These are phyloP conservation scores for Kodamaea jinghongensis DNA, from an alignment of 805 yeast genomes.

Conservation along the genomic window DNA sequence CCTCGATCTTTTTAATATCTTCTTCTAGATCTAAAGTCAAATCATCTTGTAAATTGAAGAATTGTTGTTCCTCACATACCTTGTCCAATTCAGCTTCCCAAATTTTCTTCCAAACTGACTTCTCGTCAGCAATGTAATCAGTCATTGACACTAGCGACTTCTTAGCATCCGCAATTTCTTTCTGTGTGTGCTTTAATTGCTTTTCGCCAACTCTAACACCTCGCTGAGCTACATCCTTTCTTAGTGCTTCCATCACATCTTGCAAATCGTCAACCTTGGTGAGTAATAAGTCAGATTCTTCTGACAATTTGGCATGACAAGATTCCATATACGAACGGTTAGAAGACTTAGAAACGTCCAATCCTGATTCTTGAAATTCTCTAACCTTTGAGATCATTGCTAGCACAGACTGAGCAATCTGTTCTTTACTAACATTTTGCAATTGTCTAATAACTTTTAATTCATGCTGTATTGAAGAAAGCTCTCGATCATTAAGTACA, in stretches of 20 bases:
- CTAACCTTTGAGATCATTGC: conserved; percentile 45
- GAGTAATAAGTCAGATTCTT: conserved; percentile 70
- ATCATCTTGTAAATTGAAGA: conserved; percentile 85
- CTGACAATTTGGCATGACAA: conserved; percentile 70
- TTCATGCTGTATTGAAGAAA: conserved; percentile 54
- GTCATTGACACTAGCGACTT: conserved; percentile 51
- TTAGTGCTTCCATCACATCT: conserved; percentile 82
- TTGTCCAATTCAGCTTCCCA: conserved; percentile 92
- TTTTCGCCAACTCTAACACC: conserved; percentile 79
- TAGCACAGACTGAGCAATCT: conserved; percentile 42
- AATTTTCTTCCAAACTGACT: conserved; percentile 80
- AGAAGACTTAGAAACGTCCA: conserved; percentile 35
- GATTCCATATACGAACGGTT: conserved; percentile 66
- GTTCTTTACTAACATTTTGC: conserved; percentile 43
- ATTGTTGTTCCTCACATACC: conserved; percentile 92
- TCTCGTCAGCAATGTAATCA: conserved; percentile 64
- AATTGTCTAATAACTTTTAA: conserved; percentile 57
- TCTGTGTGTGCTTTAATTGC: conserved; percentile 63
- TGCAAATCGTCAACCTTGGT: conserved; percentile 87
- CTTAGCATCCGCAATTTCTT: conserved; percentile 63
- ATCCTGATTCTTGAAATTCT: conserved; percentile 49
- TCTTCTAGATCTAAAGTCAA: conserved; percentile 74
- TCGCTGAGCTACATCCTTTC: conserved; percentile 88
- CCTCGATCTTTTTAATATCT: conserved; percentile 75
- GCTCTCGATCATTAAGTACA: conserved; percentile 16